Conservation (phyloP, 2,329 filamentous ascomycete species). For the Neopestalotiopsis clavispora region DNA sequence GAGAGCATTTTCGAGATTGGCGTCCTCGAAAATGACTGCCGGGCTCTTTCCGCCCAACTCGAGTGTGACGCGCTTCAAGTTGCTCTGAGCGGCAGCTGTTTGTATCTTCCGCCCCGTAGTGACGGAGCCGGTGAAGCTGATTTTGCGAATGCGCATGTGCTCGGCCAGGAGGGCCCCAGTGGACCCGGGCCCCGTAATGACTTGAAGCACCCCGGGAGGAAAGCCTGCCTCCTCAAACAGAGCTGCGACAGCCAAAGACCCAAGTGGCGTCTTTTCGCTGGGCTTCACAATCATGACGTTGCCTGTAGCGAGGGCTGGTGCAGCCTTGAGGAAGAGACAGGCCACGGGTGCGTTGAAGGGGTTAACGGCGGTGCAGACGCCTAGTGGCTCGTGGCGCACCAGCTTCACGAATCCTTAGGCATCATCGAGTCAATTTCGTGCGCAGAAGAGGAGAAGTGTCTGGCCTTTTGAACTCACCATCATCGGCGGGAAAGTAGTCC, state of each 20-base stretch:
- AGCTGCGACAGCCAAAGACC: constrained; percentile 31
- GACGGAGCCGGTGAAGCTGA: constrained; percentile 75
- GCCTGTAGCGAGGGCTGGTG: constrained; percentile 41
- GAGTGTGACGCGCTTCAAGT: constrained; percentile 74
- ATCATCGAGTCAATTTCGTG: neutral
- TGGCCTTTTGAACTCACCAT: constrained; percentile 32
- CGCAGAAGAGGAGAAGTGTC: neutral
- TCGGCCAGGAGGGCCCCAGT: constrained; percentile 31
- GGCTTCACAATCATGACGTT: constrained; percentile 45
- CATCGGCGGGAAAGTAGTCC: constrained; percentile 42
- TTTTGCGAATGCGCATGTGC: constrained; percentile 55
- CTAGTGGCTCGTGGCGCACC: constrained; percentile 4
- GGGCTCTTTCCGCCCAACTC: constrained; percentile 75
- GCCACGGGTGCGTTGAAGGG: constrained; percentile 47
- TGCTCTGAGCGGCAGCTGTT: constrained; percentile 62
- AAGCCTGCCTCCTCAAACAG: constrained; percentile 44
- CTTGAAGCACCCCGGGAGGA: constrained; percentile 43
- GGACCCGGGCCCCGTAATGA: constrained; percentile 46
- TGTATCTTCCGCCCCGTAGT: constrained; percentile 70
- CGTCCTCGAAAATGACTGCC: constrained; percentile 68
- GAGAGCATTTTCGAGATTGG: constrained; percentile 65
- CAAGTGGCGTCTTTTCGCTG: constrained; percentile 43
- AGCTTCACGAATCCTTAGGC: neutral
- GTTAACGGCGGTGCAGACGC: constrained; percentile 32
- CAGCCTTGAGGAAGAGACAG: constrained; percentile 43